Base-by-base conservation (phyloP, 192 early-diverging fungal species). In the Oehlia diaphana region DNA sequence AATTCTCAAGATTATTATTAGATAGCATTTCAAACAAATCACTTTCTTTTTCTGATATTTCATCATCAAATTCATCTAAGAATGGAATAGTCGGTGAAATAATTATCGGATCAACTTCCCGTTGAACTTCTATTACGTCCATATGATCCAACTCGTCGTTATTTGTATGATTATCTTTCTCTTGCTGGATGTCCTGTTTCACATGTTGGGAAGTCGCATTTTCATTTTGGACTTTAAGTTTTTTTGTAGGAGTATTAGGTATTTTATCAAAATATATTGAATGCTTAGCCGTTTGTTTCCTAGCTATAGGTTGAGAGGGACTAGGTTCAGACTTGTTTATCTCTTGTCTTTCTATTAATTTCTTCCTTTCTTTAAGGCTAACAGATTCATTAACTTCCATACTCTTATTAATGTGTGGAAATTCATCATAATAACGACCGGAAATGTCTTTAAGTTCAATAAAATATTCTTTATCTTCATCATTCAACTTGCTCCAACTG, bases 391-490 rank as follows among this genome's bases (percentile, higher is more conserved):
- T 23, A 70, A 16, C 14, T 42, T 33, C 33, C 68, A 70, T 70
- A 42, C n/a, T 70, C 7, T 42, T 16, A 39, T 9, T 44, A n/a
- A 42, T 70, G n/a, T 10, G 9, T 44, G 68, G 68, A 42, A n/a
- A 31, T 4, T n/a, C 9, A n/a, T 70, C 39, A 39, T 70, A 70
- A 42, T 44, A 70, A 16, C 68, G 35, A n/a, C 68, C 68, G 9
- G 68, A 33, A 70, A 70, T n/a, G 47, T 70, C 68, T 12, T 33
- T 44, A 10, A 70, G 9, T n/a, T 70, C 68, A 3, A 70, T 42
- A 44, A 23, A 44, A 44, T 70, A 70, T 70, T 70, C 68, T 19
- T n/a, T 44, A 8, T 70, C 39, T 44, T 70, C 68, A 37, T 70
- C 39, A 70, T 70, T 70, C 10, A 70, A 39, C 44, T 21, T 35